These are phyloP conservation scores for Yamadazyma siamensis DNA, from an alignment of 1,139 yeast genomes.

Conservation along the genomic window DNA sequence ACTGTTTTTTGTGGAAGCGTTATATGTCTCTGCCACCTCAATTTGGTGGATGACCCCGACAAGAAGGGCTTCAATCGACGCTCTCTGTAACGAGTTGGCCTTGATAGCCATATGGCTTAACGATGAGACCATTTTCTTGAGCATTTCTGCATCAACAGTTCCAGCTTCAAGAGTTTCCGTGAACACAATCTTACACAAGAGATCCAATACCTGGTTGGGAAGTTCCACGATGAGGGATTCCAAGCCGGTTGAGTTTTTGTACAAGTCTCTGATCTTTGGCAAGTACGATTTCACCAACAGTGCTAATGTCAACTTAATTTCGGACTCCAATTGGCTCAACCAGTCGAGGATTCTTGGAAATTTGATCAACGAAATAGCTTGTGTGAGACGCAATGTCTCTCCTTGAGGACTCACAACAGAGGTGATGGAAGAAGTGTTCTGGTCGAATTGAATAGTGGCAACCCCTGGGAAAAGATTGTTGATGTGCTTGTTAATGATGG, in stretches of 20 bases:
- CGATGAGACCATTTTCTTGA: conserved; percentile 1
- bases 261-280: conserved; percentile 6
- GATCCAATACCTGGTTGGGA: conserved; percentile 59
- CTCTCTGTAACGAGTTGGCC: conserved; percentile 30
- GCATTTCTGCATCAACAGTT: background rate
- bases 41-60: conserved; percentile 67
- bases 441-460: conserved; percentile 38
- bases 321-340: conserved; percentile 58
- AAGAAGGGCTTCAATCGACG: conserved; percentile 55
- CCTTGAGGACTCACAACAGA: conserved; percentile 62
- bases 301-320: conserved; percentile 49
- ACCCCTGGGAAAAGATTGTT: conserved; percentile 75
- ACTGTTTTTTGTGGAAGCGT: background rate
- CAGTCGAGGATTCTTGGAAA: conserved; percentile 55
- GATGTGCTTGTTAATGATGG: conserved; percentile 56
- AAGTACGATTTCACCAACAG: conserved; percentile 12
- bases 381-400: conserved; percentile 47
- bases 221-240: conserved; percentile 15
- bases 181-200: conserved; percentile 61
- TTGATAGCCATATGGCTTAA: conserved; percentile 14
- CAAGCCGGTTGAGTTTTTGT: conserved; percentile 10
- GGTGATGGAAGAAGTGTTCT: conserved; percentile 32
- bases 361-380: conserved; percentile 44
- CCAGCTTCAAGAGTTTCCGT: conserved; percentile 39
- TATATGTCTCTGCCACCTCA: conserved; percentile 24